Evolutionary conservation across 2,329 filamentous ascomycete genomes (phyloP), one percentile per base, ranked within the genome.

Genomic region (Trichophyton benhamiae): DNA sequence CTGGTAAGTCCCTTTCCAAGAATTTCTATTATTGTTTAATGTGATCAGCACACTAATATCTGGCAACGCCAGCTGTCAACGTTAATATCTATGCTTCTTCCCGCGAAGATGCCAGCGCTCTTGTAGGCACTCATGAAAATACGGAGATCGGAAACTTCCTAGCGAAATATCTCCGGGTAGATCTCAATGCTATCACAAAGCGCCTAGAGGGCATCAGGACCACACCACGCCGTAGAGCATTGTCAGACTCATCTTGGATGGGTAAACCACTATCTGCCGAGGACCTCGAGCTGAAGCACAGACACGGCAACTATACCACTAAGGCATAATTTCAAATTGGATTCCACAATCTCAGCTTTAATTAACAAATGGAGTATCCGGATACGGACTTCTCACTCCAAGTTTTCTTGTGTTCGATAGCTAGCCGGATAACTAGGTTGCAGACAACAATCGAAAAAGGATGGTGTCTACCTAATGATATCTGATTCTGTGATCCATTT

Each of bases 61-160:
- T 3, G 11, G 3, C 6, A 15, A 27, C 48, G 30, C 22, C 63
- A 71, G 94, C 87, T 59, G 91, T 94, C 6, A 95, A 99, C 71
- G 94, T 99, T 57, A 99, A 99, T 74, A 89, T 99, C 66, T 99
- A 97, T 76, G 87, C 88, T 59, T 91, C 88, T 0, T 85, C 88
- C 2, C 80, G 83, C 0, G 79, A 82, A 42, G 76, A 78, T 36
- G 83, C 86, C 0, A 80, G 82, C 49, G 78, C 80, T 13, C 79
- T 96, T 6, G 77, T 83, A 2, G 92, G 92, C 4, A 97, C 97
- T 72, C 86, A 95, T 60, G 94, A 99, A 78, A 99, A 99, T 72
- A 97, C 87, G 0, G 91, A 97, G 27, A 82, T 99, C 0, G 94
- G 94, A 33, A 78, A 82, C 52, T 99, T 96, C 72, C 75, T 99